A percentile compares a stretch with the other conserved stretches of the same genome.
These are phyloP conservation scores for Ceratorhiza oryzae-sativae DNA, from an alignment of 1,284 basidiomycete species.

Conservation along the genomic window DNA sequence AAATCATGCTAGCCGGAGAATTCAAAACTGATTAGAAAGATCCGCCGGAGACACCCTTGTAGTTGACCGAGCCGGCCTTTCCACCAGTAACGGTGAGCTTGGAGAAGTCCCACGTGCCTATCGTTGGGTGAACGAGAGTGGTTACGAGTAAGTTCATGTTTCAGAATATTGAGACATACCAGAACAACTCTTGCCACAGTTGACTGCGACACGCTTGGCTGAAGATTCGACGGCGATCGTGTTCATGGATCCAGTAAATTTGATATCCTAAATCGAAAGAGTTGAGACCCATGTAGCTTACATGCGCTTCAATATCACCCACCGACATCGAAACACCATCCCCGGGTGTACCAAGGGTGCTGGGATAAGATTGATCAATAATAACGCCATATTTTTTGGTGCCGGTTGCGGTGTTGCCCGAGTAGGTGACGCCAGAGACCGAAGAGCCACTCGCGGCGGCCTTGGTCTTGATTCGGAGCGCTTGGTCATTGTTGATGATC, in stretches of 20 bases:
- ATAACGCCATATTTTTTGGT: slow-evolving; percentile 11
- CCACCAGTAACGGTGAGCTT: slow-evolving; percentile 41
- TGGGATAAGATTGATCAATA: slow-evolving; percentile 22
- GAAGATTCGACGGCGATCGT: slow-evolving; percentile 36
- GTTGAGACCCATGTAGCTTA: no score
- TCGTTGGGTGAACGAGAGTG: no score
- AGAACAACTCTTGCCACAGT: slow-evolving; percentile 35
- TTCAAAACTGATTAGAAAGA: background rate
- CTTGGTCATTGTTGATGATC: slow-evolving; percentile 42
- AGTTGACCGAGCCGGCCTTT: slow-evolving; percentile 37
- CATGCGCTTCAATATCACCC: background rate
- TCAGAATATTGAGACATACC: background rate
- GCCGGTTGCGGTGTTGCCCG: slow-evolving; percentile 3
- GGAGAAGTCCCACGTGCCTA: slow-evolving; percentile 42
- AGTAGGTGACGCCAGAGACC: background rate
- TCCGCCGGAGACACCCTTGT: slow-evolving; percentile 27
- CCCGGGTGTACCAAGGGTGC: slow-evolving; percentile 15
- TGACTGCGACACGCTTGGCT: slow-evolving; percentile 38
- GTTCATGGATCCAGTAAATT: slow-evolving; percentile 36
- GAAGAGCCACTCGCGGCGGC: slow-evolving; percentile 13
- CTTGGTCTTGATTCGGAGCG: slow-evolving; percentile 46
- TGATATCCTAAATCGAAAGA: slow-evolving; percentile 8
- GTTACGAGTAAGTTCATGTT: no score
- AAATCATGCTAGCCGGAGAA: no score
- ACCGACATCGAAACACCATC: slow-evolving; percentile 25